phyloP scores from a whole-genome alignment of 768 basidiomycete species.

The Ephemerocybe angulata region DNA sequence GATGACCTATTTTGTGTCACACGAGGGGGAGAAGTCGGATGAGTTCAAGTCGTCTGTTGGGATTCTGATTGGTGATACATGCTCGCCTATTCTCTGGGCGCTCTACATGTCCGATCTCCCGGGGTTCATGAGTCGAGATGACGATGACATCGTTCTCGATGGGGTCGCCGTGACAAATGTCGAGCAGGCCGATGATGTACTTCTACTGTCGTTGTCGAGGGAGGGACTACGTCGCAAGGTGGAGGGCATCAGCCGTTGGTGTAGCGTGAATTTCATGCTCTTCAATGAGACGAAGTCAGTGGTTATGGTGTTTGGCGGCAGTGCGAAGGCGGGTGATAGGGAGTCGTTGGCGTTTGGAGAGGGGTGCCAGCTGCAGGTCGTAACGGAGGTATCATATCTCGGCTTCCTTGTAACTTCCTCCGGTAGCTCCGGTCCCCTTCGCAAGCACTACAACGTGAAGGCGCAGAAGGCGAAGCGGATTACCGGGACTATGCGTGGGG shows the following conservation, averaged over 20 bases:
- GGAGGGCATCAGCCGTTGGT: conserved; percentile 17
- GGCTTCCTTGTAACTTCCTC: neutral
- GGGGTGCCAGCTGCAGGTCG: neutral
- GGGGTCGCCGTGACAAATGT: conserved; percentile 14
- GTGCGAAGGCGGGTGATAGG: neutral
- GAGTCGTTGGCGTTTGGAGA: neutral
- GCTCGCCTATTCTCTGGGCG: conserved; percentile 26
- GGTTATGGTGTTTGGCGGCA: neutral
- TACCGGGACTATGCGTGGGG: neutral
- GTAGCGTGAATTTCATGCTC: conserved; percentile 21
- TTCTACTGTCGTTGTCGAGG: conserved; percentile 15
- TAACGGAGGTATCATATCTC: neutral
- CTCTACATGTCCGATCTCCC: conserved; percentile 21
- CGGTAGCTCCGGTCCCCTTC: no score
- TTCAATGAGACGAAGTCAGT: conserved; percentile 22
- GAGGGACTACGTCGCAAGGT: conserved; percentile 17
- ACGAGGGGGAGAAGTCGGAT: conserved; percentile 10
- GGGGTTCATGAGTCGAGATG: conserved; percentile 6
- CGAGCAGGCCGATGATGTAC: conserved; percentile 26
- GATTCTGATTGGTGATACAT: no score
- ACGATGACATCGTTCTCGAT: conserved; percentile 17
- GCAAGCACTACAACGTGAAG: neutral
- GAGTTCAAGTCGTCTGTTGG: conserved; percentile 20
- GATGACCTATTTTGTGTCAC: conserved; percentile 19
- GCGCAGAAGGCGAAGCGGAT: neutral